Evolutionary conservation across 75 land plant species (phyloP), one percentile per base, ranked within the genome.

Genomic region (Selaginella tamariscina): DNA sequence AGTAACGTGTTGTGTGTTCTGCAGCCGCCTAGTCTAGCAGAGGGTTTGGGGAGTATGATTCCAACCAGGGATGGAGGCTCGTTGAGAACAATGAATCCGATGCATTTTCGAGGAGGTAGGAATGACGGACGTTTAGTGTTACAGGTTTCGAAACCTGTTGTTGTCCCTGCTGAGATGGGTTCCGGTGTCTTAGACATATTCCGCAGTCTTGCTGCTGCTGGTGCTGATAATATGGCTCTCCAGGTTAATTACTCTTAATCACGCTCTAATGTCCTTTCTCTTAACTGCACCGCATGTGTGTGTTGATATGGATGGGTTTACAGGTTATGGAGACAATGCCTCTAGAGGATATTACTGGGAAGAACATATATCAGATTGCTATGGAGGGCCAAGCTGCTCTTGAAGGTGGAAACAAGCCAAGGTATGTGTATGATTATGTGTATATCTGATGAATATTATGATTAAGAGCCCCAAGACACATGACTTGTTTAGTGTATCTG

Each of bases 141-240:
- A 90, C 95, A 93, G 70, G 85, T 82, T 30, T 89, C 98, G 0
- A 83, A 81, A 32, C 95, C 98, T 24, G 83, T 93, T 65, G 98
- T 89, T 15, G 85, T 93, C 5, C 95, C 98, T 68, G 87, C 91
- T 21, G 95, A 86, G 67, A 84, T 89, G 88, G 98, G 98, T 62
- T 80, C 88, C n/a, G 72, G 75, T 31, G 56, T 83, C 31, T 78
- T 80, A 81, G 98, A 85, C 0, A 85, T 93, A 23, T 72, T 93
- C 24, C 84, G 78, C 65, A 55, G 65, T n/a, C 70, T 93, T 81
- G 95, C 95, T 30, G 77, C 84, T 49, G 78, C 80, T 69, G 98
- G 98, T 2, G 80, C 88, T 33, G 95, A 93, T 63, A 86, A 85
- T 77, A 82, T 93, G 29, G 83, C 90, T 26, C 71, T 68, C 72